A percentile compares a stretch with the other conserved stretches of the same genome.
Conservation (phyloP, 2,329 filamentous ascomycete species). For the Penicillium thymicola region DNA sequence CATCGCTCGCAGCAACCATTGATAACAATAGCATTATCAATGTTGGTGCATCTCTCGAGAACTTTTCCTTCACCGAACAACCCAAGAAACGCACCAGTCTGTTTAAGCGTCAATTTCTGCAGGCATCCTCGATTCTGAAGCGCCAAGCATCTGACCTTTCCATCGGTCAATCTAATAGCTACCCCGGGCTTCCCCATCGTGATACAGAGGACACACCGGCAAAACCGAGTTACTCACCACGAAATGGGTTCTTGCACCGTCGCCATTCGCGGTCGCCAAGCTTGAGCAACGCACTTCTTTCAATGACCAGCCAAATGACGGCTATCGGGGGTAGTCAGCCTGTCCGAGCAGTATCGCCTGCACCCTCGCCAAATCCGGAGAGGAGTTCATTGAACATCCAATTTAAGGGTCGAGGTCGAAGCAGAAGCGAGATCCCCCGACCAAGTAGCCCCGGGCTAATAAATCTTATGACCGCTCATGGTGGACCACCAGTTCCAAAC, state of each 20-base stretch:
- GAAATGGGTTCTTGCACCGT: slow-evolving; percentile 36
- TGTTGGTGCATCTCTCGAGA: slow-evolving; percentile 44
- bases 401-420: slow-evolving; percentile 50
- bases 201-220: slow-evolving; percentile 22
- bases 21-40: slow-evolving; percentile 50
- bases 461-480: slow-evolving; percentile 55
- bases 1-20: slow-evolving; percentile 54
- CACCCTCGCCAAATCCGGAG: slow-evolving; percentile 39
- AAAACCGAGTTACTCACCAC: slow-evolving; percentile 35
- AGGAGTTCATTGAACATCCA: slow-evolving; percentile 46
- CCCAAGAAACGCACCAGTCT: slow-evolving; percentile 47
- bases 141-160: slow-evolving; percentile 38
- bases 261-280: slow-evolving; percentile 35
- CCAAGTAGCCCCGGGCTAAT: slow-evolving; percentile 45
- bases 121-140: slow-evolving; percentile 46
- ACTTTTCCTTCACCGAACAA: slow-evolving; percentile 35
- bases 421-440: slow-evolving; percentile 55
- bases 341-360: slow-evolving; percentile 49
- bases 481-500: slow-evolving; percentile 57
- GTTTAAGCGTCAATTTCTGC: slow-evolving; percentile 43
- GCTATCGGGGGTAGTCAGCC: slow-evolving; percentile 55
- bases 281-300: slow-evolving; percentile 43
- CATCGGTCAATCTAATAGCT: slow-evolving; percentile 28
- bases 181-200: slow-evolving; percentile 20
- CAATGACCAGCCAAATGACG: slow-evolving; percentile 46